Evolutionary conservation across 768 basidiomycete species (phyloP).

Genomic region (Boletellus ananas): DNA sequence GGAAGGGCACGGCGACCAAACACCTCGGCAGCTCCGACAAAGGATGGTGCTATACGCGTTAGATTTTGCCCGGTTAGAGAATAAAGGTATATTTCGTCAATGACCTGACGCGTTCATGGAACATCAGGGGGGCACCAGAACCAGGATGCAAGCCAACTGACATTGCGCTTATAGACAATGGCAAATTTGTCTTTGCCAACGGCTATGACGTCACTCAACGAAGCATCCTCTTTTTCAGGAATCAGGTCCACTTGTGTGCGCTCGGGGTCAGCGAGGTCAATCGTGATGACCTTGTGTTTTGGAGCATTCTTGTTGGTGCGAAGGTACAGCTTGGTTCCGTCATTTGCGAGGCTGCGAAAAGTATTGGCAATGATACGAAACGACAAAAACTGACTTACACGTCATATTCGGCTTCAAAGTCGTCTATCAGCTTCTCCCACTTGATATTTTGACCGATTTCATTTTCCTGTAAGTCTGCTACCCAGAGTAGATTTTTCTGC

Average conservation of each 20-base stretch:
- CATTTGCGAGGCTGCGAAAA: constrained; percentile 54
- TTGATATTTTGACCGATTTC: constrained; percentile 60
- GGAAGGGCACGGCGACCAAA: constrained; percentile 47
- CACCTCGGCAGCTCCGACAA: constrained; percentile 63
- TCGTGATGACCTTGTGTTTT: constrained; percentile 59
- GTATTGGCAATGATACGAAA: background rate
- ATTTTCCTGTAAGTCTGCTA: constrained; percentile 59
- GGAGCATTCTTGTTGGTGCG: constrained; percentile 65
- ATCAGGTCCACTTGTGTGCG: constrained; percentile 57
- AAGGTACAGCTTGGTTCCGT: constrained; percentile 59
- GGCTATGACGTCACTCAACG: constrained; percentile 46
- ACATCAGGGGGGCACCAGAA: constrained; percentile 3
- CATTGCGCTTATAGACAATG: constrained; percentile 69
- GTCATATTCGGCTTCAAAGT: constrained; percentile 64
- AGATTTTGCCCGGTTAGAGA: constrained; percentile 49
- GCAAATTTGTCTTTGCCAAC: constrained; percentile 57
- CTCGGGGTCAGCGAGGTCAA: constrained; percentile 53
- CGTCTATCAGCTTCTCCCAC: constrained; percentile 68
- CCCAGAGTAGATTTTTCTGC: constrained; percentile 76
- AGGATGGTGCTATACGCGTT: constrained; percentile 55
- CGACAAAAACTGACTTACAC: constrained; percentile 42
- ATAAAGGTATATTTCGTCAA: constrained; percentile 76
- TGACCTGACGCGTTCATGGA: constrained; percentile 43
- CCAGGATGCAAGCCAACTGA: constrained; percentile 30
- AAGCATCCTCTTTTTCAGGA: constrained; percentile 62